Percentiles rank a stretch among this genome's conserved stretches.
Conservation (phyloP, 1,284 basidiomycete species). For the Clitocybe nebularis region DNA sequence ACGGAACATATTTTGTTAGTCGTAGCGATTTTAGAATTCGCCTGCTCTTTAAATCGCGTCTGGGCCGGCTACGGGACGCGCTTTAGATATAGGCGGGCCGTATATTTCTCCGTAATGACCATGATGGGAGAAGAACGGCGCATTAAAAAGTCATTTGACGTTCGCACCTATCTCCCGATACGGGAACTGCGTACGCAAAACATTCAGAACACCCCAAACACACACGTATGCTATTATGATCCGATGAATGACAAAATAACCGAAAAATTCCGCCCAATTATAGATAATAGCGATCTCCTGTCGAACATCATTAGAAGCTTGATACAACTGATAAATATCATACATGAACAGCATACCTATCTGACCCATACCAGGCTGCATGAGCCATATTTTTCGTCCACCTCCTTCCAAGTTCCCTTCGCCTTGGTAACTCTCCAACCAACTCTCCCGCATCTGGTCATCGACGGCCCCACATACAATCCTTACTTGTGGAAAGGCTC, state of each 20-base stretch:
- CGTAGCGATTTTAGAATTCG: not conserved
- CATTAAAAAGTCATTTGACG: not conserved
- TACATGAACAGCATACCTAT: constrained; percentile 50
- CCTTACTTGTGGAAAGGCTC: constrained; percentile 79
- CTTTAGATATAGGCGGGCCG: constrained; percentile 3
- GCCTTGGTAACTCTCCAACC: constrained; percentile 52
- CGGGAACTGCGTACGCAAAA: no score
- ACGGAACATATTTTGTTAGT: constrained; percentile 7
- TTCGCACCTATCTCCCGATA: no score
- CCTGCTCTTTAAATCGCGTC: constrained; percentile 4
- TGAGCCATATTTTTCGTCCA: constrained; percentile 67
- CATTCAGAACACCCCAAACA: no score
- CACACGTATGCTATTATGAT: no score
- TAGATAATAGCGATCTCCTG: constrained; percentile 44
- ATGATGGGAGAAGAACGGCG: not conserved
- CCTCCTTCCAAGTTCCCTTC: constrained; percentile 39
- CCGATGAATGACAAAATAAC: not conserved
- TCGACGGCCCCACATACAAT: constrained; percentile 86
- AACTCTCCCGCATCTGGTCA: constrained; percentile 64
- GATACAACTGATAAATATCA: constrained; percentile 4
- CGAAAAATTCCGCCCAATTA: constrained; percentile 15
- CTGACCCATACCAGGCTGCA: constrained; percentile 80
- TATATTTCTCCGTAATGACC: constrained; percentile 4
- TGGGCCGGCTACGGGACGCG: not conserved
- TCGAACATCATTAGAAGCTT: constrained; percentile 3